Evolutionary conservation across 345 rosid species (phyloP).

Genomic region (Murraya paniculata): DNA sequence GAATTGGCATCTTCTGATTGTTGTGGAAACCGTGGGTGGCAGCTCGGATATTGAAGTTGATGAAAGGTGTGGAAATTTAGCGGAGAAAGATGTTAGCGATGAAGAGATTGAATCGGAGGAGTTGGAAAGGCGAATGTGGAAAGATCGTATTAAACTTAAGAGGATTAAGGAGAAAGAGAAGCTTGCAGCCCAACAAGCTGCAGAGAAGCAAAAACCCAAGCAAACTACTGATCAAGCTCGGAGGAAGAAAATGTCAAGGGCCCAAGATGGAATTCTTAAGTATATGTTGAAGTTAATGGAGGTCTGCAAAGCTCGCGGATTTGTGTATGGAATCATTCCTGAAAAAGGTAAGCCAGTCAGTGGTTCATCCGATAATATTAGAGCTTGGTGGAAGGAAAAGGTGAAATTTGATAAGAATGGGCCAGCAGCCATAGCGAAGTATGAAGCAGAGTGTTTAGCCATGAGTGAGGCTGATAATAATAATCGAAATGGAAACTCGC

Average conservation of each 20-base stretch:
- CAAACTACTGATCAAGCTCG: conserved; percentile 86
- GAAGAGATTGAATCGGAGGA: conserved; percentile 93
- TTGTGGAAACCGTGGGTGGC: conserved; percentile 26
- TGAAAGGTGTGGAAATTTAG: conserved; percentile 74
- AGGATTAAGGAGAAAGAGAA: conserved; percentile 83
- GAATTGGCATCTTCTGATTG: conserved; percentile 20
- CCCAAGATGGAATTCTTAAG: conserved; percentile 98
- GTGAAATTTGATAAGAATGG: conserved; percentile 97
- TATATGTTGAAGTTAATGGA: conserved; percentile 99
- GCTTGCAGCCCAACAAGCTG: conserved; percentile 62
- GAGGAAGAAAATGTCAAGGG: conserved; percentile 99
- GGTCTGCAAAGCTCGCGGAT: conserved; percentile 94
- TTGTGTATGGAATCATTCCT: conserved; percentile 94
- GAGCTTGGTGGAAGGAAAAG: conserved; percentile 99
- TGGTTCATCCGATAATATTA: conserved; percentile 86
- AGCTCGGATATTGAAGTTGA: conserved; percentile 69
- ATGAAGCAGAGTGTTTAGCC: conserved; percentile 76
- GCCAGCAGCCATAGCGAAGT: conserved; percentile 83
- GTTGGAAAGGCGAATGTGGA: conserved; percentile 94
- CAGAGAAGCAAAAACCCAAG: conserved; percentile 70
- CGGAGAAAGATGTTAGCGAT: conserved; percentile 91
- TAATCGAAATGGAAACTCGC: conserved; percentile 51
- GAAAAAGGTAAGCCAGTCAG: conserved; percentile 95
- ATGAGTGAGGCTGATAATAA: conserved; percentile 54
- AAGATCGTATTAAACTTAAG: conserved; percentile 77